These are phyloP conservation scores for Tricholoma hemisulphureum DNA, from an alignment of 768 basidiomycete genomes.

Conservation along the genomic window DNA sequence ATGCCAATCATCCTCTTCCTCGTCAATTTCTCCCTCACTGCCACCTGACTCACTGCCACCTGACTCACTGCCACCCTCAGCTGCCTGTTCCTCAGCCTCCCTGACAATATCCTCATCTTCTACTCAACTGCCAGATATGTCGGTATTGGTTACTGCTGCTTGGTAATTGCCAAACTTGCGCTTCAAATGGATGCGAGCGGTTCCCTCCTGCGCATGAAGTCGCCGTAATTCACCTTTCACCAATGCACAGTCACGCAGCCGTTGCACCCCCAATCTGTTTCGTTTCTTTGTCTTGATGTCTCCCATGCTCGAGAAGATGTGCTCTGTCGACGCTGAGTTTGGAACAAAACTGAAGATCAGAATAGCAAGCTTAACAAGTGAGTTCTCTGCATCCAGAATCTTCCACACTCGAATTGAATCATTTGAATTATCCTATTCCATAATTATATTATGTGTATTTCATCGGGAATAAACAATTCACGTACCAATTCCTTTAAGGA, in stretches of 20 bases:
- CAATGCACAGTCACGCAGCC: slow-evolving; percentile 7
- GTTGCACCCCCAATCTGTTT: slow-evolving; percentile 1
- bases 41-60: too few species aligned
- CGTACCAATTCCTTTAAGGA: too few species aligned
- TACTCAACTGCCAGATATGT: background rate
- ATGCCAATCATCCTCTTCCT: too few species aligned
- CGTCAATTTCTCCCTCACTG: too few species aligned
- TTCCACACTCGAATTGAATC: slow-evolving; percentile 7
- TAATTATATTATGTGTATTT: background rate
- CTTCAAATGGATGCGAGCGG: background rate
- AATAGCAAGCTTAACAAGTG: slow-evolving; percentile 23
- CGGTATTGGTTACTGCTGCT: background rate
- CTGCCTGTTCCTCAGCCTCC: too few species aligned
- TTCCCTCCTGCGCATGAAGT: slow-evolving; percentile 5
- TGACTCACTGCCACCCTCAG: too few species aligned
- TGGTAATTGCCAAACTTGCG: background rate
- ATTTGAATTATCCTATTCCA: slow-evolving; percentile 1
- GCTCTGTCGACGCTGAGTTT: too few species aligned
- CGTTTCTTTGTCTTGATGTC: slow-evolving; percentile 12
- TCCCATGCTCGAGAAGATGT: background rate
- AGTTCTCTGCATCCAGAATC: slow-evolving; percentile 8
- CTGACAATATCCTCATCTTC: background rate
- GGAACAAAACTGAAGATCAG: slow-evolving; percentile 23
- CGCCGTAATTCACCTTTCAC: slow-evolving; percentile 6
- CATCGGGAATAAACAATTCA: too few species aligned